Base-by-base conservation (phyloP, 257 asterid genomes). In the Prunella vulgaris region DNA sequence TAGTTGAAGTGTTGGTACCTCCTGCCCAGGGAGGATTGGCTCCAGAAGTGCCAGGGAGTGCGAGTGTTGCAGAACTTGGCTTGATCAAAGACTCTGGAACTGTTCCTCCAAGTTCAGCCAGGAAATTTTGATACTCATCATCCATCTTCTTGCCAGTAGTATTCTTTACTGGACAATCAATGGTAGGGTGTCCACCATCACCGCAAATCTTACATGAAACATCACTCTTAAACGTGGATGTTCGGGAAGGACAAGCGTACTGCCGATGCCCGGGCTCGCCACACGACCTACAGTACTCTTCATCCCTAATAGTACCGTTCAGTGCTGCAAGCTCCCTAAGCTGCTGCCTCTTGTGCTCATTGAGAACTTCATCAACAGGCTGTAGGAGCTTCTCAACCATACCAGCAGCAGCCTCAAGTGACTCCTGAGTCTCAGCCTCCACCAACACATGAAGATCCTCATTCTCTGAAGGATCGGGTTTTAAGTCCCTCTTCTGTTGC, bases 111-210 rank as follows among this genome's bases (percentile, higher is more conserved):
- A 93, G 85, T 74, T 93, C 99, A 2, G 96, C 97, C 68, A 93
- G 74, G 76, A 93, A 93, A 73, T 83, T 93, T 64, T 88, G 96
- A 80, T 93, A 93, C 80, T 93, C 99, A 60, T 93, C 99, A 38
- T 93, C 99, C 99, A 93, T 93, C 84, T 93, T 93, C 85, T 93
- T 93, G 21, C 97, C 99, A 1, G 99, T 82, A 6, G 98, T 89
- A 69, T 82, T 85, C 85, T 90, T 93, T 74, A 90, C 94, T 0
- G 97, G 99, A 22, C 99, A 93, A 35, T 93, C 99, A 12, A 90
- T 87, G 14, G 97, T 93, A 7, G 99, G 99, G 75, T 81, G 98
- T 2, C 99, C 99, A 68, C 99, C 97, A 69, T 93, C 99, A 73
- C 99, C 99, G 72, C 99, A 93, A 54, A 87, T 88, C 78, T 84